Conservation (phyloP, 2,329 filamentous ascomycete species). For the Colletotrichum melonis region DNA sequence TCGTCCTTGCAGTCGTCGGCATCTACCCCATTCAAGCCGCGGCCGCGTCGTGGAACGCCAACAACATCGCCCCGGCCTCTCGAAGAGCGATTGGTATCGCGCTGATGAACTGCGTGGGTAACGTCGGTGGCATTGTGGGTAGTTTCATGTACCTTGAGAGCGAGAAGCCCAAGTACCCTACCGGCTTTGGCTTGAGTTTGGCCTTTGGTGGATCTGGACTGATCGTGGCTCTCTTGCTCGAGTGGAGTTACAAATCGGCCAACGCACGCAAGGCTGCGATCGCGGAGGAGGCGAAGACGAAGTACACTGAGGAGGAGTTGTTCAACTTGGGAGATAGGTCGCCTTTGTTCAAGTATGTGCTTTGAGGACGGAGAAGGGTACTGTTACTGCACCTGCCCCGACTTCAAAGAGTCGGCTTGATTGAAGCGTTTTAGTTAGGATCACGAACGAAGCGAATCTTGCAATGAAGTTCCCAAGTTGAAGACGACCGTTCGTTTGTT, state of each 20-base stretch:
- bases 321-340: slow-evolving; percentile 46
- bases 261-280: slow-evolving; percentile 42
- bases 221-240: slow-evolving; percentile 43
- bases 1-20: slow-evolving; percentile 32
- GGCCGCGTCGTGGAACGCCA: slow-evolving; percentile 37
- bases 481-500: not conserved
- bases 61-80: slow-evolving; percentile 41
- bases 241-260: slow-evolving; percentile 42
- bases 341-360: slow-evolving; percentile 39
- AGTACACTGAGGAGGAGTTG: slow-evolving; percentile 45
- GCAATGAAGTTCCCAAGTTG: not conserved
- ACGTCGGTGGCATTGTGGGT: slow-evolving; percentile 43
- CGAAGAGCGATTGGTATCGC: slow-evolving; percentile 42
- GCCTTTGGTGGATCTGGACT: slow-evolving; percentile 45
- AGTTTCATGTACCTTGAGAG: slow-evolving; percentile 43
- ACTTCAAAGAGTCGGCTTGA: not conserved
- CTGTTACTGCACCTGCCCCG: not conserved
- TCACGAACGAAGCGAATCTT: not conserved
- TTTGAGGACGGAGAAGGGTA: not conserved
- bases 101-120: slow-evolving; percentile 44
- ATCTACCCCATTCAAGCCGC: slow-evolving; percentile 37
- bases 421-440: not conserved
- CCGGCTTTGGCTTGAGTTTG: slow-evolving; percentile 47
- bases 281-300: slow-evolving; percentile 38
- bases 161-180: slow-evolving; percentile 61